Percentiles rank a stretch among this genome's conserved stretches.
These are phyloP conservation scores for Candida boleticola DNA, from an alignment of 805 yeast species.

Conservation along the genomic window DNA sequence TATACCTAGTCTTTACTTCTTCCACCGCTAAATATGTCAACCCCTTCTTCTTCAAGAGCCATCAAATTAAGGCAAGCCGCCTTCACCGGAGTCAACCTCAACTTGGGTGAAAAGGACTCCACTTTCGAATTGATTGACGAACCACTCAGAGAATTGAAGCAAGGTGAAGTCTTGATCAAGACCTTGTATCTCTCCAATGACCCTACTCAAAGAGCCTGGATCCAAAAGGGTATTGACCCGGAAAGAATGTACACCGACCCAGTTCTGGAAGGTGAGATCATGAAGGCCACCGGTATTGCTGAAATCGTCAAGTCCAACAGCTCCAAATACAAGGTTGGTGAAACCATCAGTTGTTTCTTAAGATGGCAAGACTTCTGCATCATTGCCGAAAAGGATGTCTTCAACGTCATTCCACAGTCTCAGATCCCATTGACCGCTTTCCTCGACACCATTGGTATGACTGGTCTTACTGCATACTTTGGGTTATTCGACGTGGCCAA, in stretches of 20 bases:
- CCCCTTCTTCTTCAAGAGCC: slow-evolving; percentile 8
- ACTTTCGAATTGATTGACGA: slow-evolving; percentile 22
- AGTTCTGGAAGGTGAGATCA: slow-evolving; percentile 41
- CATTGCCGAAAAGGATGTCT: slow-evolving; percentile 22
- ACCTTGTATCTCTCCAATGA: slow-evolving; percentile 51
- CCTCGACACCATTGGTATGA: slow-evolving; percentile 51
- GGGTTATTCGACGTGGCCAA: slow-evolving; percentile 52
- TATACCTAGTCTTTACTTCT: too few relatives aligned
- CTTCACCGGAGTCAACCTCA: slow-evolving; percentile 15
- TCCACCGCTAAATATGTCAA: background rate
- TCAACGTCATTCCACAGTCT: slow-evolving; percentile 26
- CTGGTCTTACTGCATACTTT: slow-evolving; percentile 61
- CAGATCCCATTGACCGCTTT: slow-evolving; percentile 41
- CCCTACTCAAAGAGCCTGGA: slow-evolving; percentile 63
- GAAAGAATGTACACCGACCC: slow-evolving; percentile 35
- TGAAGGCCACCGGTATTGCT: slow-evolving; percentile 47
- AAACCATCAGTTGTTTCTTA: slow-evolving; percentile 34
- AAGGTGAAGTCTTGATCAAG: slow-evolving; percentile 46
- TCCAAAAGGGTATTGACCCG: slow-evolving; percentile 32
- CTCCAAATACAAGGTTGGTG: slow-evolving; percentile 41
- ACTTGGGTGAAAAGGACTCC: slow-evolving; percentile 20
- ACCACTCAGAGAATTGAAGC: slow-evolving; percentile 14
- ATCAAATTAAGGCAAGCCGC: slow-evolving; percentile 24
- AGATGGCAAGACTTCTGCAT: slow-evolving; percentile 51
- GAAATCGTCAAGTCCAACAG: slow-evolving; percentile 48